A percentile compares a stretch with the other conserved stretches of the same genome.
Conservation (phyloP, 129 eudicot species). For the Saussurea involucrata region DNA sequence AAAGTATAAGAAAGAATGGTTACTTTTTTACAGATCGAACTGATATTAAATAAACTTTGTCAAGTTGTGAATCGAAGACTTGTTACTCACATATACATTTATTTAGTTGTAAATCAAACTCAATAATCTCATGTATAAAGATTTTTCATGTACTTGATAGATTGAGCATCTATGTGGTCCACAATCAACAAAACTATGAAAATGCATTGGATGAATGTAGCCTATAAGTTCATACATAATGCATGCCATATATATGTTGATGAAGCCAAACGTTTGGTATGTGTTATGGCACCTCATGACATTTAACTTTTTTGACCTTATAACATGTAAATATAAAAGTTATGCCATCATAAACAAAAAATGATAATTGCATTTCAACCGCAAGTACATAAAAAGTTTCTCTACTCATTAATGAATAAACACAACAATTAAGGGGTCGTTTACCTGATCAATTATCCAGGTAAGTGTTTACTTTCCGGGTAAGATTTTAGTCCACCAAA, state of each 20-base stretch:
- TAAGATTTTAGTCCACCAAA: too few species aligned
- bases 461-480: too few species aligned
- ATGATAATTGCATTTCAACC: too few species aligned
- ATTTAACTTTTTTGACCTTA: not conserved
- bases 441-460: too few species aligned
- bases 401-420: not conserved
- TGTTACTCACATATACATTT: not conserved
- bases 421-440: not conserved
- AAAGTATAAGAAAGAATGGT: not conserved
- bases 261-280: slow-evolving; percentile 8
- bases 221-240: not conserved
- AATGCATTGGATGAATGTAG: not conserved
- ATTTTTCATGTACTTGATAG: not conserved
- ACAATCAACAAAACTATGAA: not conserved
- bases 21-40: not conserved
- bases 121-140: not conserved
- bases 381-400: too few species aligned
- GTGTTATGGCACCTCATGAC: not conserved
- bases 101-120: not conserved
- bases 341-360: not conserved
- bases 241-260: not conserved
- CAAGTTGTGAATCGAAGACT: not conserved
- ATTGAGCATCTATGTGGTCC: not conserved
- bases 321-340: not conserved
- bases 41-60: not conserved